Conservation (phyloP, 768 basidiomycete genomes). For the Porphyrellus cyaneotinctus region DNA sequence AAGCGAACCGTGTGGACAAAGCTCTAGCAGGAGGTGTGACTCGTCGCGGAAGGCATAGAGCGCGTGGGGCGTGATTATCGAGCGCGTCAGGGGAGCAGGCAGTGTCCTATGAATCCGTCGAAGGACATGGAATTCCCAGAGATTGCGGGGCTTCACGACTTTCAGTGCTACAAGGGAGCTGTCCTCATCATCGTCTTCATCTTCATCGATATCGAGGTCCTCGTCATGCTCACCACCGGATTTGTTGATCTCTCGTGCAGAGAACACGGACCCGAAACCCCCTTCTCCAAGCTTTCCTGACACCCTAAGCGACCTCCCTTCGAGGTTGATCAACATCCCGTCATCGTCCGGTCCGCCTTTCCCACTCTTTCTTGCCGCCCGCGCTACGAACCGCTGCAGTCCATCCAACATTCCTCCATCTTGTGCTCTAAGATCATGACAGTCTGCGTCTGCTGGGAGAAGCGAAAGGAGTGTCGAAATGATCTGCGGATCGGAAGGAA, state of each 20-base stretch:
- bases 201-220: conserved; percentile 43
- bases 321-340: conserved; percentile 55
- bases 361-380: conserved; percentile 30
- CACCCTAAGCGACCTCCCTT: conserved; percentile 63
- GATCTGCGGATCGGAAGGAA: conserved; percentile 71
- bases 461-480: conserved; percentile 60
- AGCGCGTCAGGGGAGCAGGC: conserved; percentile 52
- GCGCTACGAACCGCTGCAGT: conserved; percentile 69
- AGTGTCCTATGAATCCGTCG: conserved; percentile 70
- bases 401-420: conserved; percentile 58
- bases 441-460: conserved; percentile 56
- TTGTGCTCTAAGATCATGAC: conserved; percentile 52
- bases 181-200: conserved; percentile 53
- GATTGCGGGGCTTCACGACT: conserved; percentile 79
- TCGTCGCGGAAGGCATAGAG: conserved; percentile 87
- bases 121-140: conserved; percentile 92
- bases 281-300: conserved; percentile 93
- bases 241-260: conserved; percentile 54
- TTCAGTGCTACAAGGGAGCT: conserved; percentile 77
- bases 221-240: conserved; percentile 41
- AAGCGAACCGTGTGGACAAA: conserved; percentile 87
- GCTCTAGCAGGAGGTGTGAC: conserved; percentile 83
- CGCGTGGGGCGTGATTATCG: conserved; percentile 72
- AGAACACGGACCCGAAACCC: conserved; percentile 94
- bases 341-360: conserved; percentile 37